Evolutionary conservation across 23 red algal genomes (phyloP).

Genomic region (Gracilaria domingensis): DNA sequence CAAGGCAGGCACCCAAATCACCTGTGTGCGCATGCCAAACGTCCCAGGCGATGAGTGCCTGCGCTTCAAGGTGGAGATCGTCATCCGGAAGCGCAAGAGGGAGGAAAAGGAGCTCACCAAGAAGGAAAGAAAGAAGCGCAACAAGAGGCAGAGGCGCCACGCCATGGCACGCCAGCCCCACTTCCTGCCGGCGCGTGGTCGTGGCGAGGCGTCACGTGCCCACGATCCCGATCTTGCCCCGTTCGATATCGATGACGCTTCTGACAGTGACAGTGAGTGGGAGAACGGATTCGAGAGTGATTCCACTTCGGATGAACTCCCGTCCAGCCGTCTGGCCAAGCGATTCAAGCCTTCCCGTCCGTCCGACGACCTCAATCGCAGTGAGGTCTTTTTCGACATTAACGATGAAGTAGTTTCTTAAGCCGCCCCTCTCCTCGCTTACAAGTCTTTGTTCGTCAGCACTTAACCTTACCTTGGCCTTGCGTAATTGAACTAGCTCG

Average conservation of each 20-base stretch:
- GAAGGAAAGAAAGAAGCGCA: conserved; percentile 56
- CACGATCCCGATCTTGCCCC: not conserved
- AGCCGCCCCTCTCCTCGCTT: not conserved
- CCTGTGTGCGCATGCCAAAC: conserved; percentile 55
- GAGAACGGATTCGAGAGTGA: conserved; percentile 68
- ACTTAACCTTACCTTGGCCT: conserved; percentile 2
- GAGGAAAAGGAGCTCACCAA: conserved; percentile 45
- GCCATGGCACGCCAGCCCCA: not conserved
- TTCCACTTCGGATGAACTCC: conserved; percentile 63
- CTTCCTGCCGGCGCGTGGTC: not conserved
- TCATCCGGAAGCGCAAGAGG: conserved; percentile 59
- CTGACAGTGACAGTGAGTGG: conserved; percentile 62
- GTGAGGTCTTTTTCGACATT: conserved; percentile 34
- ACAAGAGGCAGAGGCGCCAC: conserved; percentile 44
- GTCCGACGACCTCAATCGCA: conserved; percentile 31
- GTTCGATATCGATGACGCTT: conserved; percentile 7
- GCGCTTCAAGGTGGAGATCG: conserved; percentile 50
- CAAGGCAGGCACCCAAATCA: conserved; percentile 49
- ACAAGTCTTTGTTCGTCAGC: not conserved
- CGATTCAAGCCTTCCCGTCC: conserved; percentile 41
- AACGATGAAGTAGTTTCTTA: conserved; percentile 35
- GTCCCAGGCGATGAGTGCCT: conserved; percentile 50
- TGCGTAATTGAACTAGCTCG: conserved; percentile 12
- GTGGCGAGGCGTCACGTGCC: not conserved
- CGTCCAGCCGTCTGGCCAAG: conserved; percentile 56